Evolutionary conservation across 2,329 filamentous ascomycete genomes (phyloP).

Genomic region (Penicillium sumatraense): DNA sequence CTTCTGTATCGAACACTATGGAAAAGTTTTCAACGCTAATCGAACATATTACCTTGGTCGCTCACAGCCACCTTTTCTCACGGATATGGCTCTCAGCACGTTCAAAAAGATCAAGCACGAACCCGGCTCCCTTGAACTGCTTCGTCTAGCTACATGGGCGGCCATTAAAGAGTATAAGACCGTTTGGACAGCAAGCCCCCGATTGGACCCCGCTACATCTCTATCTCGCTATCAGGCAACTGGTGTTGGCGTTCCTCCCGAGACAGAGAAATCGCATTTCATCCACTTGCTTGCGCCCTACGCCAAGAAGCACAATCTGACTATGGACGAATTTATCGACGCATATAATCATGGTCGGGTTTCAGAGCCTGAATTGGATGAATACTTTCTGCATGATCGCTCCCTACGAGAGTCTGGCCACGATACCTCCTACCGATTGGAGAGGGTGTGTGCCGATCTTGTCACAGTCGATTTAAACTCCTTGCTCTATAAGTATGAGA

Average conservation of each 20-base stretch:
- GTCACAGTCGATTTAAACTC: neutral
- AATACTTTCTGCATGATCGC: no score
- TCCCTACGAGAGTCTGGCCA: no score
- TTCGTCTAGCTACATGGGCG: neutral
- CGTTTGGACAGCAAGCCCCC: neutral
- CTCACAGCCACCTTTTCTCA: neutral
- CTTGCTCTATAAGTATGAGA: neutral
- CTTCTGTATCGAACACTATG: slow-evolving; percentile 1
- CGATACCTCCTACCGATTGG: neutral
- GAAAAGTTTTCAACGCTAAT: neutral
- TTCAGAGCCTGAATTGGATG: no score
- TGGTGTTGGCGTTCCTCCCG: no score
- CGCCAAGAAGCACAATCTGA: no score
- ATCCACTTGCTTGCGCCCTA: no score
- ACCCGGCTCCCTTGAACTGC: neutral
- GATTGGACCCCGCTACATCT: neutral
- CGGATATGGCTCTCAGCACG: neutral
- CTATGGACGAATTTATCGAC: no score
- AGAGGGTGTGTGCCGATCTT: neutral
- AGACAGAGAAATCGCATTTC: no score
- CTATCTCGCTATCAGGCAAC: neutral
- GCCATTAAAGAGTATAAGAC: neutral
- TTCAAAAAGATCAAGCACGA: neutral
- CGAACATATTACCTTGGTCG: neutral
- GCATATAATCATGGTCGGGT: no score